Base-by-base conservation (phyloP, 208 protist genomes). In the Zelonia costaricensis region DNA sequence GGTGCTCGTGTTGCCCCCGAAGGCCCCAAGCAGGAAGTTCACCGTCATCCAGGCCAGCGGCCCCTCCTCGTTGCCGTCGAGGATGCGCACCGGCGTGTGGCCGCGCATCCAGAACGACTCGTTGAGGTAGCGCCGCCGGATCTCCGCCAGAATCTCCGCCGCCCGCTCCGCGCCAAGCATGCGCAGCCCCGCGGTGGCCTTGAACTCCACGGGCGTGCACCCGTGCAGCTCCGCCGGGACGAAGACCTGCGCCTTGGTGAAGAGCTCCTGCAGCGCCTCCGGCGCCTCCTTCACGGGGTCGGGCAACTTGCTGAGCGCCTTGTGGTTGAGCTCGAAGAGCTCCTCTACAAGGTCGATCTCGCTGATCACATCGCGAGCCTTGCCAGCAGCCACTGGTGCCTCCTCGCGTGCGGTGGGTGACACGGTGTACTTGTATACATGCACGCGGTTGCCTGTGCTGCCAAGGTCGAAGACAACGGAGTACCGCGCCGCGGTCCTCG, bases 391-490 rank as follows among this genome's bases (percentile, higher is more conserved):
- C 20, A 22, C 28, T 12, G 23, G 9, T 48, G 18, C 45, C 4
- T 22, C 13, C 30, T n/a, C n/a, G 7, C 16, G 43, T 33, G 13
- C 9, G 7, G 18, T 1, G 4, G 28, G 18, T 2, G 12, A 22
- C n/a, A 64, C 39, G 1, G n/a, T 52, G 52, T 66, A 95, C 40
- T 76, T 67, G 57, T 92, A 94, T 5, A 91, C 85, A 61, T 97
- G 86, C 16, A 95, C 78, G 23, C 89, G 87, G 48, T 80, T 92
- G 10, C 89, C 89, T 6, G 88, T 93, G 69, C 85, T 94, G 28
- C 92, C 92, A 35, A 88, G 73, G 64, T 97, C 92, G 56, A 97
- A 91, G 40, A 97, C 85, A n/a, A 95, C 71, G 42, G 69, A 83
- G 62, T 87, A 93, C 55, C 54, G 71, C 31, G 18, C 53, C 20